Percentiles rank a stretch among this genome's conserved stretches.
Evolutionary conservation across 352 stramenopile genomes (phyloP).

Genomic region (Phytophthora fragariae): DNA sequence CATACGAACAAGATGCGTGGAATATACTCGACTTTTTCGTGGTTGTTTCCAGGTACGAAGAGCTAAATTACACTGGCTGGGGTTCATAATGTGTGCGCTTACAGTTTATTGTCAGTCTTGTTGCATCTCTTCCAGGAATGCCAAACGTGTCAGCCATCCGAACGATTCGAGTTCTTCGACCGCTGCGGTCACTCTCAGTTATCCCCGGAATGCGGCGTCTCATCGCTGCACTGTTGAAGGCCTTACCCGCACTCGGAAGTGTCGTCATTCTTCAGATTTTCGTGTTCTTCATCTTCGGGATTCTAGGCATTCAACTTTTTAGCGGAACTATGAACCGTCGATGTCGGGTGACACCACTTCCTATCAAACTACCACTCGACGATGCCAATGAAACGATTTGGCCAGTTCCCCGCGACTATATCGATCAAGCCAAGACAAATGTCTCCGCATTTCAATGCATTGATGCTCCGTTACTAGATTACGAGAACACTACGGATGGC

Average conservation of each 20-base stretch:
- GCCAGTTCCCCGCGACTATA: slow-evolving; percentile 60
- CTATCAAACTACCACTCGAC: slow-evolving; percentile 60
- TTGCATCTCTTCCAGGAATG: slow-evolving; percentile 63
- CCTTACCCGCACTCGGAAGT: slow-evolving; percentile 86
- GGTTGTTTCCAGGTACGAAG: slow-evolving; percentile 79
- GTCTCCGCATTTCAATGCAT: slow-evolving; percentile 51
- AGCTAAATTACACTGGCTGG: not conserved
- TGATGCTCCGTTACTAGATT: slow-evolving; percentile 48
- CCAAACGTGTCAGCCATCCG: slow-evolving; percentile 85
- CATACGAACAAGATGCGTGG: slow-evolving; percentile 89
- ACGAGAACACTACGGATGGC: slow-evolving; percentile 45
- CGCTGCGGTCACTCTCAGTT: slow-evolving; percentile 88
- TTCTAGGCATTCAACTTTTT: slow-evolving; percentile 92
- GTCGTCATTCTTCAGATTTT: slow-evolving; percentile 93
- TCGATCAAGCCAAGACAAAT: slow-evolving; percentile 50
- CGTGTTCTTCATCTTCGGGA: slow-evolving; percentile 92
- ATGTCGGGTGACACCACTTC: slow-evolving; percentile 82
- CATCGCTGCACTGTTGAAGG: slow-evolving; percentile 87
- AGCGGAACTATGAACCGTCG: slow-evolving; percentile 79
- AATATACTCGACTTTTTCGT: slow-evolving; percentile 95
- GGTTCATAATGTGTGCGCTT: not conserved
- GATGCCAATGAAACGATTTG: slow-evolving; percentile 48
- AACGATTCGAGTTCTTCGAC: slow-evolving; percentile 90
- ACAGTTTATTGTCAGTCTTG: slow-evolving; percentile 42
- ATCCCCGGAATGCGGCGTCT: slow-evolving; percentile 85